These are phyloP conservation scores for Ajuga reptans DNA, from an alignment of 305 asterid genomes.

Conservation along the genomic window DNA sequence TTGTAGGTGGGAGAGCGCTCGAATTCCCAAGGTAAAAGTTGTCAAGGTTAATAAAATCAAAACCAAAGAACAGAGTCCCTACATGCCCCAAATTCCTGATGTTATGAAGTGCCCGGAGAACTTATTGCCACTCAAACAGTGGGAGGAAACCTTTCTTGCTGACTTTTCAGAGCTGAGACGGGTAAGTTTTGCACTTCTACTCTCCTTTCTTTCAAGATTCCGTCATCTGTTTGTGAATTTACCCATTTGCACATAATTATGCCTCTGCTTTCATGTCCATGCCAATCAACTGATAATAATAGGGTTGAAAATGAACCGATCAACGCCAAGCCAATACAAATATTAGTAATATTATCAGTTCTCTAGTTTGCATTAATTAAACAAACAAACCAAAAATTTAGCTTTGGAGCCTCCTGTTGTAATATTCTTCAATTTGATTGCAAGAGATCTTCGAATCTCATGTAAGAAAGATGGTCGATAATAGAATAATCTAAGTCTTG, in stretches of 20 bases:
- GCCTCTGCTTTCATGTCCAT: not conserved
- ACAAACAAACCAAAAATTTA: no score
- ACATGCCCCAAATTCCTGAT: constrained; percentile 92
- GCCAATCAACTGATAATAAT: not conserved
- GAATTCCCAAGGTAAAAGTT: constrained; percentile 64
- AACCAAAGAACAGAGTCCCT: constrained; percentile 59
- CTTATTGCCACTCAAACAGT: constrained; percentile 67
- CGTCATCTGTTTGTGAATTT: not conserved
- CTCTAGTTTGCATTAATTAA: not conserved
- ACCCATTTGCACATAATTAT: not conserved
- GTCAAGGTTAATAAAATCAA: constrained; percentile 47
- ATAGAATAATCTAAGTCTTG: no score
- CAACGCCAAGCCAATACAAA: not conserved
- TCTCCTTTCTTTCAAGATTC: not conserved
- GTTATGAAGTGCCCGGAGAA: constrained; percentile 60
- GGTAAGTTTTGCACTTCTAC: constrained; percentile 33
- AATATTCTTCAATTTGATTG: no score
- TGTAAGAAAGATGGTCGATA: no score
- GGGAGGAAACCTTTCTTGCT: constrained; percentile 88
- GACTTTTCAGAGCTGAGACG: constrained; percentile 72
- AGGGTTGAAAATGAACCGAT: not conserved
- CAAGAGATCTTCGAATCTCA: no score
- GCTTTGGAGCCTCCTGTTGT: no score
- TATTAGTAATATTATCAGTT: not conserved
- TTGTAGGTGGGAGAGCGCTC: constrained; percentile 79